These are phyloP conservation scores for Penicillium ochrochloron DNA, from an alignment of 495 filamentous ascomycete genomes.

Conservation along the genomic window DNA sequence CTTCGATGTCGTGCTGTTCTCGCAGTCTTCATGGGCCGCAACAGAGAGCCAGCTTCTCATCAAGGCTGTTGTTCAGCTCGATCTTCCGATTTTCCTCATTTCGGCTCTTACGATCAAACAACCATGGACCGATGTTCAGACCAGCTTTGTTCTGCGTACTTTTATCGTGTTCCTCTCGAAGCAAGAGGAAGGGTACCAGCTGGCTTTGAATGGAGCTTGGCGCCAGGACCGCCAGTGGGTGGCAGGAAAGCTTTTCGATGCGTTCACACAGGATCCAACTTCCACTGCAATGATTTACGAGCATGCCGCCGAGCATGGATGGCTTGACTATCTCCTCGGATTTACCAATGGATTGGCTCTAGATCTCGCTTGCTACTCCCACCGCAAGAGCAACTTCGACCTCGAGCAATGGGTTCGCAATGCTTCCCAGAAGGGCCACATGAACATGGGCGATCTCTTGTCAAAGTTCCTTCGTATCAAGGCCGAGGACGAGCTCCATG, in stretches of 20 bases:
- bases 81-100: conserved; percentile 72
- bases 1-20: conserved; percentile 75
- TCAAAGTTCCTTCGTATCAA: conserved; percentile 80
- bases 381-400: conserved; percentile 78
- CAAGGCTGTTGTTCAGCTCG: conserved; percentile 53
- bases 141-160: conserved; percentile 64
- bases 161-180: conserved; percentile 66
- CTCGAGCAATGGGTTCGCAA: conserved; percentile 79
- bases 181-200: conserved; percentile 70
- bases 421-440: conserved; percentile 58
- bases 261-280: conserved; percentile 75
- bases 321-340: conserved; percentile 79
- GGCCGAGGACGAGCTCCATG: conserved; percentile 76
- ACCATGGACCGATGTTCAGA: conserved; percentile 65
- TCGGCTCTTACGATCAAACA: conserved; percentile 73
- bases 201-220: conserved; percentile 89
- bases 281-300: conserved; percentile 82
- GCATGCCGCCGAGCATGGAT: conserved; percentile 73
- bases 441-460: conserved; percentile 66
- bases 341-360: conserved; percentile 80
- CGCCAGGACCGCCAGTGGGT: conserved; percentile 85
- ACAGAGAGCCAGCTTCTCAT: conserved; percentile 66
- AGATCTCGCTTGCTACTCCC: conserved; percentile 87
- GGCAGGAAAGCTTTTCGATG: conserved; percentile 73
- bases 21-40: conserved; percentile 64